A percentile compares a stretch with the other conserved stretches of the same genome.
These are phyloP conservation scores for Lunularia cruciata DNA, from an alignment of 225 moss, liverwort and hornwort genomes.

Conservation along the genomic window DNA sequence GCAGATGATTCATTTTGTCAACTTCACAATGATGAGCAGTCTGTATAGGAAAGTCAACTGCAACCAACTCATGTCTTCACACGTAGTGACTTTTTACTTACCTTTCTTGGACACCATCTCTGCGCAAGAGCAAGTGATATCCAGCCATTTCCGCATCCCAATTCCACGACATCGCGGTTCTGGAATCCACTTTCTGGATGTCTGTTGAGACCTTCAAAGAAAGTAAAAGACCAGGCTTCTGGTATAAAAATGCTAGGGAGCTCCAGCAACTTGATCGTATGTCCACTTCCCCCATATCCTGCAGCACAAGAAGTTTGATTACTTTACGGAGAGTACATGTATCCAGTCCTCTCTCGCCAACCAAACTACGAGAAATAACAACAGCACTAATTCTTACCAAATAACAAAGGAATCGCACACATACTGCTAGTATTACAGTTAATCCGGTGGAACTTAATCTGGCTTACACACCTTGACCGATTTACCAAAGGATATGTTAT, in stretches of 20 bases:
- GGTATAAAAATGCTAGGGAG: constrained; percentile 97
- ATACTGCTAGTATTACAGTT: too few species aligned
- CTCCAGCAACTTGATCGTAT: constrained; percentile 80
- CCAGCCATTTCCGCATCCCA: constrained; percentile 99
- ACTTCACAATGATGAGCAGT: not conserved
- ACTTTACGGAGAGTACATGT: too few species aligned
- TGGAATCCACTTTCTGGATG: constrained; percentile 94
- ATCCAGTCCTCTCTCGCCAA: too few species aligned
- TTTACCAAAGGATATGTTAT: too few species aligned
- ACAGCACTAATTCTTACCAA: too few species aligned
- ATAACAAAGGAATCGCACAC: too few species aligned
- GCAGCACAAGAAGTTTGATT: too few species aligned
- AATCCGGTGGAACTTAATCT: too few species aligned
- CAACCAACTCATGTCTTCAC: not conserved
- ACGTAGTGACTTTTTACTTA: too few species aligned
- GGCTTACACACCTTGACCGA: too few species aligned
- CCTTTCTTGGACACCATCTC: constrained; percentile 90
- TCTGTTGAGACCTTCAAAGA: constrained; percentile 96
- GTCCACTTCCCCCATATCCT: constrained; percentile 68
- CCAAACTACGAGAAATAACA: too few species aligned
- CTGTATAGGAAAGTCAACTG: not conserved
- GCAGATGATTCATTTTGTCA: not conserved
- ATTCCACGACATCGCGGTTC: constrained; percentile 88
- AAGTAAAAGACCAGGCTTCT: constrained; percentile 99
- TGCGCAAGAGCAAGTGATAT: constrained; percentile 97